Evolutionary conservation across 129 eudicot species (phyloP).

Genomic region (Tanacetum coccineum): DNA sequence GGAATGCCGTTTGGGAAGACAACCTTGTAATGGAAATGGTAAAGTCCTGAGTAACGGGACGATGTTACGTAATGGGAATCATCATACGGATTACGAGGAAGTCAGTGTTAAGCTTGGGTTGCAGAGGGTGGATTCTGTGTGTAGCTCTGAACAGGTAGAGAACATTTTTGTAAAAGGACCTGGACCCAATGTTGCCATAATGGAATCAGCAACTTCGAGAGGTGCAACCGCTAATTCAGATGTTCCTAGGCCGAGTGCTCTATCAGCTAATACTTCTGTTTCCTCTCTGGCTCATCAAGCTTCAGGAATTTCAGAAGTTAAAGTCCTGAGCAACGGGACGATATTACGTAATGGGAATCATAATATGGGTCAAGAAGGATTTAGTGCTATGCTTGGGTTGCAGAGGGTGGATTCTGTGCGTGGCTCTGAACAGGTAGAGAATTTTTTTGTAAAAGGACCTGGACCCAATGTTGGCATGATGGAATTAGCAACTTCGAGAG

Average conservation of each 20-base stretch:
- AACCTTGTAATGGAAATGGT: constrained; percentile 21
- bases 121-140: constrained; percentile 67
- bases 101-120: constrained; percentile 53
- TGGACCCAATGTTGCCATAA: not conserved
- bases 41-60: constrained; percentile 23
- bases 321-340: constrained; percentile 12
- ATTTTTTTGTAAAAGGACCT: constrained; percentile 46
- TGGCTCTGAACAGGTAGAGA: constrained; percentile 48
- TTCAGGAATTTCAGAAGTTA: constrained; percentile 21
- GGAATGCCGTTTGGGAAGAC: constrained; percentile 41
- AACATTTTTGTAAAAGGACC: constrained; percentile 48
- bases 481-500: no score
- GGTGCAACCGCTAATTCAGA: no score
- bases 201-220: no score
- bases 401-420: constrained; percentile 65
- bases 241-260: constrained; percentile 31
- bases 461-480: no score
- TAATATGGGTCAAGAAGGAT: constrained; percentile 47
- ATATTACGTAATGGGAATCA: constrained; percentile 22
- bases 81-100: constrained; percentile 51
- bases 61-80: constrained; percentile 23
- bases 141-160: constrained; percentile 57
- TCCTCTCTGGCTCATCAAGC: not conserved
- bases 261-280: constrained; percentile 3
- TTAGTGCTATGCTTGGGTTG: constrained; percentile 52